phyloP scores from a whole-genome alignment of 768 basidiomycete genomes.

The Kwoniella sp. region DNA sequence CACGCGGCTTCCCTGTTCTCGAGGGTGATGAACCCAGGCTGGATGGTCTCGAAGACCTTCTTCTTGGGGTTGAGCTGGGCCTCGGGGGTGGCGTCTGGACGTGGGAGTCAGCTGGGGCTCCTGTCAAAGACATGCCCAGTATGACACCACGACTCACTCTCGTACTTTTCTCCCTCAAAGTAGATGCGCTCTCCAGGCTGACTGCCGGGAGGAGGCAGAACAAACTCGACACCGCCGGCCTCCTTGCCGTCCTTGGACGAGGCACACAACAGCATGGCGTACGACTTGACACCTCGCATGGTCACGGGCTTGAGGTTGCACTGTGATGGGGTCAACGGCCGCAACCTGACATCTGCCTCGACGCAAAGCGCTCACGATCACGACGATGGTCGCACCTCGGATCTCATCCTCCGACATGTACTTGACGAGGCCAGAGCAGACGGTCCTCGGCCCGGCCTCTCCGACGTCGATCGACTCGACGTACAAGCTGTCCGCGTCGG shows the following conservation, averaged over 20 bases:
- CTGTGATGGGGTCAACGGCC: too few species aligned
- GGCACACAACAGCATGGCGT: constrained; percentile 95
- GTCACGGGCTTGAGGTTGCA: constrained; percentile 80
- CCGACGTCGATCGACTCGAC: constrained; percentile 97
- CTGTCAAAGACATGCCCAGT: neutral
- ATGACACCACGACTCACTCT: constrained; percentile 56
- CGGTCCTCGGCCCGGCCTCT: constrained; percentile 86
- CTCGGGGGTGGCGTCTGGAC: constrained; percentile 58
- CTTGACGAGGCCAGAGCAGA: constrained; percentile 93
- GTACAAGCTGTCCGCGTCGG: constrained; percentile 96
- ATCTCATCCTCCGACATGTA: constrained; percentile 95
- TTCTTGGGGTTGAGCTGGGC: constrained; percentile 94
- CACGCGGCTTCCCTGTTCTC: constrained; percentile 85
- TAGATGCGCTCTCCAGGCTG: constrained; percentile 90
- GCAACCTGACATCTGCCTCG: too few species aligned
- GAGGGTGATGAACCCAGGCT: constrained; percentile 88
- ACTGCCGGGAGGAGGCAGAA: constrained; percentile 76
- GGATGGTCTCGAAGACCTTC: constrained; percentile 96
- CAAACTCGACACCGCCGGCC: constrained; percentile 82
- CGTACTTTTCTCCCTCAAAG: constrained; percentile 86
- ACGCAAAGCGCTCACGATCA: constrained; percentile 61
- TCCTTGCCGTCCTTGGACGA: constrained; percentile 66
- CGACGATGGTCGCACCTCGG: constrained; percentile 73
- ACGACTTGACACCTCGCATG: constrained; percentile 97
- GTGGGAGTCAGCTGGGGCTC: too few species aligned